These are phyloP conservation scores for Carex cristatella DNA, from an alignment of 176 grass and related monocot species.

Conservation along the genomic window DNA sequence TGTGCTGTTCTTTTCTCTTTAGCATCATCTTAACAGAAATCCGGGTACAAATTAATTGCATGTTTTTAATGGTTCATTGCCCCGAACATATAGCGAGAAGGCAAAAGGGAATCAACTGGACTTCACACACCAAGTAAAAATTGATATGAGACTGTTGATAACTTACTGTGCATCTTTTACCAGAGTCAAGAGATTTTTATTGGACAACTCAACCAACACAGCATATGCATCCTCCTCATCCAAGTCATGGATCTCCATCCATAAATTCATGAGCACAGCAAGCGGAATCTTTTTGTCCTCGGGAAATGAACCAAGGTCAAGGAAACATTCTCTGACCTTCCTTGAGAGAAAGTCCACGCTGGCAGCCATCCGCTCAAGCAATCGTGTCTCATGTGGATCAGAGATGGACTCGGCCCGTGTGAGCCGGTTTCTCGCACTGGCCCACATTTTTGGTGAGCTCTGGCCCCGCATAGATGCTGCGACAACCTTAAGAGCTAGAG, in stretches of 20 bases:
- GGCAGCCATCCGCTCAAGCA: constrained; percentile 76
- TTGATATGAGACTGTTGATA: background rate
- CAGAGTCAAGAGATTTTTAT: constrained; percentile 84
- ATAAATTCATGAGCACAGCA: constrained; percentile 82
- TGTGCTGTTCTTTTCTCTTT: background rate
- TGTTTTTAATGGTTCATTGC: background rate
- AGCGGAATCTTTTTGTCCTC: constrained; percentile 98
- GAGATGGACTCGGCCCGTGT: constrained; percentile 79
- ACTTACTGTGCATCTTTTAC: constrained; percentile 97
- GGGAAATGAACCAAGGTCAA: constrained; percentile 89
- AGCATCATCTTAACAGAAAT: background rate
- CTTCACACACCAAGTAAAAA: background rate
- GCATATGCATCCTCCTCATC: constrained; percentile 85
- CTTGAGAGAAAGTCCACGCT: constrained; percentile 65
- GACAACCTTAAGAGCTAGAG: constrained; percentile 84
- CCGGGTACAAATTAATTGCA: background rate
- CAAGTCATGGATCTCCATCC: constrained; percentile 97
- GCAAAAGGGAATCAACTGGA: background rate
- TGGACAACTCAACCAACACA: constrained; percentile 68
- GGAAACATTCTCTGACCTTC: constrained; percentile 81
- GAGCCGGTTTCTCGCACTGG: constrained; percentile 86
- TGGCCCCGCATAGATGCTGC: constrained; percentile 73
- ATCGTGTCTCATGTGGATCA: constrained; percentile 78
- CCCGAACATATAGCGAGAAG: background rate
- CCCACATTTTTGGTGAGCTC: constrained; percentile 74